Conservation (phyloP, 2,329 filamentous ascomycete species). For the Epichloe brachyelytri region DNA sequence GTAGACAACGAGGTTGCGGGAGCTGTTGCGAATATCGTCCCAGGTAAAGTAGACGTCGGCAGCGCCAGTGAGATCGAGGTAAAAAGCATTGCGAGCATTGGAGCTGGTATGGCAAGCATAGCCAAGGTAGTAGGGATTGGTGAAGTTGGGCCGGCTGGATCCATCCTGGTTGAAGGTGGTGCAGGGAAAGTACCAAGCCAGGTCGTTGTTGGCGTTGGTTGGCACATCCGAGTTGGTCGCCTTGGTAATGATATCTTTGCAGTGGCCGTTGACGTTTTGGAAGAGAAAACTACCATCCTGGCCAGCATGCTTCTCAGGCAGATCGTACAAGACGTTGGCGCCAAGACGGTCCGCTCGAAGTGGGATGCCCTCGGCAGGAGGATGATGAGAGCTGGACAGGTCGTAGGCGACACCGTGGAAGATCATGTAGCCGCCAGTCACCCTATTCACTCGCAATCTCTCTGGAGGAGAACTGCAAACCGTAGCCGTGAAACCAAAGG, state of each 20-base stretch:
- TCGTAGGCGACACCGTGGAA: conserved; percentile 90
- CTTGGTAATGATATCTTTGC: conserved; percentile 76
- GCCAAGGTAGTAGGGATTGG: conserved; percentile 64
- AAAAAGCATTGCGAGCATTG: conserved; percentile 59
- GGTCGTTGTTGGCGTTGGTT: conserved; percentile 54
- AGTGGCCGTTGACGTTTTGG: conserved; percentile 95
- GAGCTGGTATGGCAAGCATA: conserved; percentile 79
- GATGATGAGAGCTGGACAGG: conserved; percentile 63
- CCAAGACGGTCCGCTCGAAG: conserved; percentile 31
- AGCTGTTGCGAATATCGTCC: conserved; percentile 81
- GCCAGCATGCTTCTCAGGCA: conserved; percentile 72
- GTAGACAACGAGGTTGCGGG: conserved; percentile 86
- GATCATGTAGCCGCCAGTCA: conserved; percentile 79
- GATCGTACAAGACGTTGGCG: conserved; percentile 75
- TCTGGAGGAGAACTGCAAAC: conserved; percentile 66
- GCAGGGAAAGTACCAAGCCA: conserved; percentile 98
- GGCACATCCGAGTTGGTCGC: conserved; percentile 64
- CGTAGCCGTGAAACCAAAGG: conserved; percentile 85
- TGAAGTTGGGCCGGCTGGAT: conserved; percentile 62
- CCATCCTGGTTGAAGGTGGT: conserved; percentile 87
- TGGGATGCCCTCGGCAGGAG: conserved; percentile 66
- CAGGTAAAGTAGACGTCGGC: conserved; percentile 95
- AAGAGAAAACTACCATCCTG: conserved; percentile 94
- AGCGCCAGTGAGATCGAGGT: conserved; percentile 48
- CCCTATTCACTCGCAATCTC: conserved; percentile 71